A percentile compares a stretch with the other conserved stretches of the same genome.
These are phyloP conservation scores for Schizothecium vesticola DNA, from an alignment of 495 filamentous ascomycete species.

Conservation along the genomic window DNA sequence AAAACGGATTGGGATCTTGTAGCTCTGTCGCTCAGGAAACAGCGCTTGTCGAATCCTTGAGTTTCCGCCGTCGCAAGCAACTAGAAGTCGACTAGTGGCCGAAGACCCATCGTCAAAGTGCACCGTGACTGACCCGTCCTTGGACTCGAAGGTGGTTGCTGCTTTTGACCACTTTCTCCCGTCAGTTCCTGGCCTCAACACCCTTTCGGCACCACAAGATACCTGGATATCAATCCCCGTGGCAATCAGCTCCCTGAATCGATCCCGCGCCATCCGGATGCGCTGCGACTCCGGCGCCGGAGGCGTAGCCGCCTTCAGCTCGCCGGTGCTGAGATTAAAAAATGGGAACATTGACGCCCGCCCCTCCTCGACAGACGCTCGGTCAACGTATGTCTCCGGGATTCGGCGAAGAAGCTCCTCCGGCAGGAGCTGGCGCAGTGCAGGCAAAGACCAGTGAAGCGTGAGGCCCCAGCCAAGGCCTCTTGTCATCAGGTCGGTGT, in stretches of 20 bases:
- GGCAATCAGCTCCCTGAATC: slow-evolving; percentile 44
- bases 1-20: slow-evolving; percentile 25
- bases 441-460: slow-evolving; percentile 52
- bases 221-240: slow-evolving; percentile 44
- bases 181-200: background rate
- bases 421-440: slow-evolving; percentile 46
- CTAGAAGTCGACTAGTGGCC: slow-evolving; percentile 22
- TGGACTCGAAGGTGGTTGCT: slow-evolving; percentile 11
- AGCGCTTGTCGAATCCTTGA: slow-evolving; percentile 23
- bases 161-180: slow-evolving; percentile 24
- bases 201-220: background rate
- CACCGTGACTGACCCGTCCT: slow-evolving; percentile 19
- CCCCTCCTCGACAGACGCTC: slow-evolving; percentile 20
- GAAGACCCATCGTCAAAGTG: slow-evolving; percentile 28
- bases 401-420: slow-evolving; percentile 42
- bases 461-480: slow-evolving; percentile 56
- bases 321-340: slow-evolving; percentile 48
- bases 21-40: slow-evolving; percentile 19
- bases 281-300: slow-evolving; percentile 41
- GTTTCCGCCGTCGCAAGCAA: slow-evolving; percentile 30
- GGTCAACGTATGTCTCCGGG: slow-evolving; percentile 44
- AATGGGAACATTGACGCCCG: slow-evolving; percentile 40
- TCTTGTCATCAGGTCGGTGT: slow-evolving; percentile 40
- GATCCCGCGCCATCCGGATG: slow-evolving; percentile 46
- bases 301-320: slow-evolving; percentile 35